phyloP scores from a whole-genome alignment of 352 stramenopile genomes.

The Aphanomyces stellatus region DNA sequence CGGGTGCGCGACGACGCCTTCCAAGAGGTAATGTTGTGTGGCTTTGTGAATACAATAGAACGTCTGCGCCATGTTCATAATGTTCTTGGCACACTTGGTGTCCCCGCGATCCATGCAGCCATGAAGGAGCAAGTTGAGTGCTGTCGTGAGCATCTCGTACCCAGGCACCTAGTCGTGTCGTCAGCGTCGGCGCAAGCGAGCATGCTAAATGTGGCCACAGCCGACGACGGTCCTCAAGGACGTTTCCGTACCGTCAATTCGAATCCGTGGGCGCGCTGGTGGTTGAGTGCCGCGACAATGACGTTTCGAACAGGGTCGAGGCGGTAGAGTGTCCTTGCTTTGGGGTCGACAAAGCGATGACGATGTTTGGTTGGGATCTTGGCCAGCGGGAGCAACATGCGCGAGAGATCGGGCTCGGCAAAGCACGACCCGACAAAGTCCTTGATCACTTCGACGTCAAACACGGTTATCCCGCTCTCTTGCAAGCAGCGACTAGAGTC shows the following conservation, averaged over 20 bases:
- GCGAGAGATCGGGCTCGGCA: constrained; percentile 38
- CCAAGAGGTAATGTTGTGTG: constrained; percentile 53
- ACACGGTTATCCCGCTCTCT: constrained; percentile 38
- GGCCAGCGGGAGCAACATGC: constrained; percentile 25
- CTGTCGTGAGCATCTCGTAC: constrained; percentile 40
- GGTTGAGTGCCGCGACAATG: constrained; percentile 52
- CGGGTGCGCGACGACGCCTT: constrained; percentile 38
- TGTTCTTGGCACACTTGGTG: constrained; percentile 48
- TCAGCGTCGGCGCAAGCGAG: too few relatives aligned
- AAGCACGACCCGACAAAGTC: constrained; percentile 82
- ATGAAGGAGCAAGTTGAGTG: constrained; percentile 52
- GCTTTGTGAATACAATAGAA: constrained; percentile 48
- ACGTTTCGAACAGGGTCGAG: constrained; percentile 53
- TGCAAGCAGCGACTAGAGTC: constrained; percentile 9
- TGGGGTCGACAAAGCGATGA: constrained; percentile 51
- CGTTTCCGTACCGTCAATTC: constrained; percentile 32
- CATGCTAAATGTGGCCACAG: too few relatives aligned
- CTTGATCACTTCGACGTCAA: constrained; percentile 78
- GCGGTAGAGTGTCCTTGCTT: constrained; percentile 56
- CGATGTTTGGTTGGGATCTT: constrained; percentile 41
- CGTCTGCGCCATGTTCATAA: constrained; percentile 83
- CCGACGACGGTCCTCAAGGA: too few relatives aligned
- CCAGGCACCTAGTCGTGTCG: constrained; percentile 33
- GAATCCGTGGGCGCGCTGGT: constrained; percentile 49
- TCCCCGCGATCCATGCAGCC: constrained; percentile 55